These are phyloP conservation scores for Aspergillus brunneoviolaceus DNA, from an alignment of 2,329 filamentous ascomycete species.

Conservation along the genomic window DNA sequence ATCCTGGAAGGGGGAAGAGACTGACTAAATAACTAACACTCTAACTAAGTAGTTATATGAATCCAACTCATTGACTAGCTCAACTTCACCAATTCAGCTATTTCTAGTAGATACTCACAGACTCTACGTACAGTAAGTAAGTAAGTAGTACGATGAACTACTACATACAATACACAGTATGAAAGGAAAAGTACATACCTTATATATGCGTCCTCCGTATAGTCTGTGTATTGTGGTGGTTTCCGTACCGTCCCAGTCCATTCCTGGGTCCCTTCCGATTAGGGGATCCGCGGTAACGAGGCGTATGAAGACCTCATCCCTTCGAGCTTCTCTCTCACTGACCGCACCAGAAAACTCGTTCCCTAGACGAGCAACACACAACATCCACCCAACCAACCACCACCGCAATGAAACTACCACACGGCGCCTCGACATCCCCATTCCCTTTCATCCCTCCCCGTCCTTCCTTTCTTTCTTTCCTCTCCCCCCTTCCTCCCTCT, in stretches of 20 bases:
- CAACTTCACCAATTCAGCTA: too few species aligned
- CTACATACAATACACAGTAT: too few species aligned
- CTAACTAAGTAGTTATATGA: too few species aligned
- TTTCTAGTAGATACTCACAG: too few species aligned
- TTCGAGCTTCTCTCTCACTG: slow-evolving; percentile 19
- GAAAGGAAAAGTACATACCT: too few species aligned
- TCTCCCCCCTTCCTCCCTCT: slow-evolving; percentile 18
- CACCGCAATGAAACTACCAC: slow-evolving; percentile 34
- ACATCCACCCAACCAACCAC: slow-evolving; percentile 21
- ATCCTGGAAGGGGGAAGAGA: too few species aligned
- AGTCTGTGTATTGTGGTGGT: background rate
- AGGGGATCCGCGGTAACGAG: background rate
- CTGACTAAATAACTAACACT: too few species aligned
- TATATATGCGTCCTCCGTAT: background rate
- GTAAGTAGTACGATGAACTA: too few species aligned
- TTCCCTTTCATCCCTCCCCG: slow-evolving; percentile 30
- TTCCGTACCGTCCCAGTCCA: background rate
- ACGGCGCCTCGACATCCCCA: slow-evolving; percentile 25
- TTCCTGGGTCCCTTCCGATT: background rate
- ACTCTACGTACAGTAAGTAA: too few species aligned
- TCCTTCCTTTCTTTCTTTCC: slow-evolving; percentile 15
- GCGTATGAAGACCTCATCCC: background rate
- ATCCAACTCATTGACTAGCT: too few species aligned
- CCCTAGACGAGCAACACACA: slow-evolving; percentile 23
- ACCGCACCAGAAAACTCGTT: slow-evolving; percentile 24